A percentile compares a stretch with the other conserved stretches of the same genome.
Evolutionary conservation across 208 protist genomes (phyloP).

Genomic region (Phytomonas sp.): DNA sequence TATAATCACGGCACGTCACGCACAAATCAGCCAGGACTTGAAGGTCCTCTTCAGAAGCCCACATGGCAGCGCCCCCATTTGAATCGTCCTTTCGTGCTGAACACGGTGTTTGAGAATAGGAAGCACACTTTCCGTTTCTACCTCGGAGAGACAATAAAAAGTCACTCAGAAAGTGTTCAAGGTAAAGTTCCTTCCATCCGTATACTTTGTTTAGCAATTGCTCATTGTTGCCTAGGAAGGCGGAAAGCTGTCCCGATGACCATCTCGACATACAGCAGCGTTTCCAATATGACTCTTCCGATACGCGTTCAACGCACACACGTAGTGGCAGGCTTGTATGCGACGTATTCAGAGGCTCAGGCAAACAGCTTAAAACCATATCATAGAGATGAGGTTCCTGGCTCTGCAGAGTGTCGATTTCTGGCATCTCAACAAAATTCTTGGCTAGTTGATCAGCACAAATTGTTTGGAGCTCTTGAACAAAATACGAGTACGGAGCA

Average conservation of each 20-base stretch:
- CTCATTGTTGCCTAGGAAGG: conserved; percentile 15
- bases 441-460: conserved; percentile 61
- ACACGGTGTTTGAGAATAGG: not conserved
- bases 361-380: conserved; percentile 49
- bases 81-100: not conserved
- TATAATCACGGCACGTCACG: conserved; percentile 54
- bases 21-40: conserved; percentile 48
- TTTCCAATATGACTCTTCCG: conserved; percentile 50
- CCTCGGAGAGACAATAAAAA: conserved; percentile 43
- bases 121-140: not conserved
- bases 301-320: conserved; percentile 35
- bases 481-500: conserved; percentile 55
- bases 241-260: conserved; percentile 76
- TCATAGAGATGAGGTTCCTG: conserved; percentile 46
- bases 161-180: conserved; percentile 69
- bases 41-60: conserved; percentile 15
- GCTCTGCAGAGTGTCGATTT: conserved; percentile 51
- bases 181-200: conserved; percentile 82
- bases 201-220: conserved; percentile 23
- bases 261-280: conserved; percentile 70
- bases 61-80: not conserved
- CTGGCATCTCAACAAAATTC: conserved; percentile 43
- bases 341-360: conserved; percentile 19
- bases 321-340: conserved; percentile 33
- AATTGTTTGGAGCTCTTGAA: conserved; percentile 61